These are phyloP conservation scores for Marchantia paleacea DNA, from an alignment of 225 moss, liverwort and hornwort species.

Conservation along the genomic window DNA sequence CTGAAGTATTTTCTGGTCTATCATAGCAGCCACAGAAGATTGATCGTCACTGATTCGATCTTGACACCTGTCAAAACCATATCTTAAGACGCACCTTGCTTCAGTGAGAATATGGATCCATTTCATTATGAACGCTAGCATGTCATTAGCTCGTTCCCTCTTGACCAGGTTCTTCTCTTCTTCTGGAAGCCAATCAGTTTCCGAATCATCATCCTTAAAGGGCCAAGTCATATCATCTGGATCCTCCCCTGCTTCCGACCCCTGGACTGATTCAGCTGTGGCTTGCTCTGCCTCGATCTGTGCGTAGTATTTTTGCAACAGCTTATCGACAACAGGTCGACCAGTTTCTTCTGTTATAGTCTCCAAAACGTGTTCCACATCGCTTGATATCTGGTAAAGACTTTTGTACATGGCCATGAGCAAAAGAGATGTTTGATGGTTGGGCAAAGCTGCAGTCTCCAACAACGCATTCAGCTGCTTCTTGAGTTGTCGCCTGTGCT, in stretches of 20 bases:
- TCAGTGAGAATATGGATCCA: conserved; percentile 47
- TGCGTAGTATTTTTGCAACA: conserved; percentile 34
- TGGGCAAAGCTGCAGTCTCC: conserved; percentile 50
- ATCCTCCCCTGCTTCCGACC: conserved; percentile 19
- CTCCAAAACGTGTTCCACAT: conserved; percentile 33
- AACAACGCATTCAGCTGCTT: conserved; percentile 40
- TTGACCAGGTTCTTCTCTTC: conserved; percentile 28
- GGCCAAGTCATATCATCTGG: conserved; percentile 37
- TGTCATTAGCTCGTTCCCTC: conserved; percentile 33
- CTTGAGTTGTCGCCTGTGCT: conserved; percentile 38
- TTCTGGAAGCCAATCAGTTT: conserved; percentile 24
- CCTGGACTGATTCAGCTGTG: conserved; percentile 26
- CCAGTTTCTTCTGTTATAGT: conserved; percentile 39
- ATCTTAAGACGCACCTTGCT: conserved; percentile 40
- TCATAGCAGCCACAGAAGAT: conserved; percentile 31
- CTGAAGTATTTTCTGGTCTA: conserved; percentile 33
- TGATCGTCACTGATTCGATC: conserved; percentile 37
- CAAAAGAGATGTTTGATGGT: conserved; percentile 71
- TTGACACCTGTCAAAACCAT: conserved; percentile 30
- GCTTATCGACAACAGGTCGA: conserved; percentile 31
- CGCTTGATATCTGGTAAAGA: conserved; percentile 35
- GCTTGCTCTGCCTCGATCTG: conserved; percentile 40
- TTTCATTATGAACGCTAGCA: conserved; percentile 38
- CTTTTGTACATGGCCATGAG: conserved; percentile 62
- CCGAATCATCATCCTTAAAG: conserved; percentile 37